These are phyloP conservation scores for Diplotaxis tenuifolia DNA, from an alignment of 345 rosid species.

Conservation along the genomic window DNA sequence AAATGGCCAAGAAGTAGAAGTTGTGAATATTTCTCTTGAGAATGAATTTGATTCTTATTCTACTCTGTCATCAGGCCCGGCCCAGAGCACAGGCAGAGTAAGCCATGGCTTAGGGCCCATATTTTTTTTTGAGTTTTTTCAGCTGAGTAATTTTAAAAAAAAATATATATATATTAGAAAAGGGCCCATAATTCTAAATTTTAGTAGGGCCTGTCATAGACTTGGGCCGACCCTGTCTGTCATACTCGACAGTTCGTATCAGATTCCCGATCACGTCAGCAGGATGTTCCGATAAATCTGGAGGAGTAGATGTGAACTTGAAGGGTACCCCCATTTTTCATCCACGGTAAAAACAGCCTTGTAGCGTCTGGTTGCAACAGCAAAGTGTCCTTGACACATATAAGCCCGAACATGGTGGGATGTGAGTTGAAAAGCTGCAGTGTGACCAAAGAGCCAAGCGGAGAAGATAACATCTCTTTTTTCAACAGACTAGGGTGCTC, in stretches of 20 bases:
- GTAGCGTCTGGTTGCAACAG: conserved; percentile 41
- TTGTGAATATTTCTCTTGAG: conserved; percentile 21
- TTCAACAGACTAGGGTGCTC: not conserved
- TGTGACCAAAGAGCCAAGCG: not conserved
- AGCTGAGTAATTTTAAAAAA: too few relatives aligned
- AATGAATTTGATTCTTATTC: too few relatives aligned
- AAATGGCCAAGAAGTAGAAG: not conserved
- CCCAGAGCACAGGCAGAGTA: too few relatives aligned
- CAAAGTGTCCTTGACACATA: not conserved
- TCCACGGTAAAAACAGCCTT: conserved; percentile 8
- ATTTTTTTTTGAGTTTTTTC: too few relatives aligned
- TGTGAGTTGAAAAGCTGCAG: conserved; percentile 42
- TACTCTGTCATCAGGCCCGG: too few relatives aligned
- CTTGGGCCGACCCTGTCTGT: too few relatives aligned
- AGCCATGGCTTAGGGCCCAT: too few relatives aligned
- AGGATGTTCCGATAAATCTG: conserved; percentile 4
- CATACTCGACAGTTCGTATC: not conserved
- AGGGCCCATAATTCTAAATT: too few relatives aligned
- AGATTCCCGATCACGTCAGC: not conserved
- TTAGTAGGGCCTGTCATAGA: too few relatives aligned
- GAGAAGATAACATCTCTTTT: conserved; percentile 14
- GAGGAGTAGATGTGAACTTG: not conserved
- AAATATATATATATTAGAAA: too few relatives aligned
- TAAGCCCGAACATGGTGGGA: conserved; percentile 15
- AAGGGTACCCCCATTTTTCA: conserved; percentile 20